phyloP scores from a whole-genome alignment of 352 stramenopile species.

The Blastocystis sp. region DNA sequence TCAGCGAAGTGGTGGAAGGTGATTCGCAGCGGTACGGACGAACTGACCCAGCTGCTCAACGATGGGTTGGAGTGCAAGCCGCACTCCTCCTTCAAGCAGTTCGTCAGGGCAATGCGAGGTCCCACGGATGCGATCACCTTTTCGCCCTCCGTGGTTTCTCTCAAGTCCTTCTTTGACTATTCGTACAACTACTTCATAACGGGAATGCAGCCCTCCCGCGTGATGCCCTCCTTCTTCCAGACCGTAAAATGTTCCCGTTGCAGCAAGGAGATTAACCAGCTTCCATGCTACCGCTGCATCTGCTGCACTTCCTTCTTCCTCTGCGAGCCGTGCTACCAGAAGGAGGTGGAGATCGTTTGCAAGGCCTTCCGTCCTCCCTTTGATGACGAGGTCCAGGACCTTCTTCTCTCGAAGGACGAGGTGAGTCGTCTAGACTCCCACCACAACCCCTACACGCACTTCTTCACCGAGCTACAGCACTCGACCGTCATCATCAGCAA shows the following conservation, averaged over 20 bases:
- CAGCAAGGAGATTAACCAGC: not conserved
- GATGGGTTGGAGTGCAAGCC: constrained; percentile 13
- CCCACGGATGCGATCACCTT: not conserved
- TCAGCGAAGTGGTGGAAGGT: not conserved
- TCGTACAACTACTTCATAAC: constrained; percentile 34
- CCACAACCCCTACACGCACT: constrained; percentile 23
- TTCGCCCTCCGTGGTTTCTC: not conserved
- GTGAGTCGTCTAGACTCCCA: not conserved
- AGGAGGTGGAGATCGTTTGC: not conserved
- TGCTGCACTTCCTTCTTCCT: constrained; percentile 15
- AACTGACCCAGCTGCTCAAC: not conserved
- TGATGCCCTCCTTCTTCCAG: not conserved
- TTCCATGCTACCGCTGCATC: not conserved
- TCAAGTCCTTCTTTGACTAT: constrained; percentile 43
- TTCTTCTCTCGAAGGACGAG: not conserved
- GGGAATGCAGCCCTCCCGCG: not conserved
- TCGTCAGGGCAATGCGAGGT: not conserved
- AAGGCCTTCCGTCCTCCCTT: not conserved
- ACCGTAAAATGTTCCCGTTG: not conserved
- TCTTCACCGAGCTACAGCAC: not conserved
- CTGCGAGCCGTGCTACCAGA: not conserved
- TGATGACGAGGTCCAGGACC: not conserved
- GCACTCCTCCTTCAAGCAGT: not conserved
- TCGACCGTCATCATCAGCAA: not conserved
- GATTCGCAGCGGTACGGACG: not conserved